phyloP scores from a whole-genome alignment of 2,329 filamentous ascomycete species.

The Bretziella fagacearum region DNA sequence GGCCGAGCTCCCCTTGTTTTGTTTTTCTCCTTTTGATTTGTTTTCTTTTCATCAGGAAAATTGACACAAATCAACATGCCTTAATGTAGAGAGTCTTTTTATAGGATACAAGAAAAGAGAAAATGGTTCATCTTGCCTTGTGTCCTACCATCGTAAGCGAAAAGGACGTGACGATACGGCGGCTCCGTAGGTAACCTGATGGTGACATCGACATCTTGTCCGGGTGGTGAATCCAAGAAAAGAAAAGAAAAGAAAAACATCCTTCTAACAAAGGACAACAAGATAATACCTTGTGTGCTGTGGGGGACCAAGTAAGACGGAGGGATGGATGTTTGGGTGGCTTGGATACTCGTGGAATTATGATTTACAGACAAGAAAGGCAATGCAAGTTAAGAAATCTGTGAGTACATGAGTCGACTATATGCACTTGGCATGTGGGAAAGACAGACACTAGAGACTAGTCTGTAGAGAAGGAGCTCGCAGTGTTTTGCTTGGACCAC shows the following conservation, averaged over 20 bases:
- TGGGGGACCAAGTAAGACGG: no score
- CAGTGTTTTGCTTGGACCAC: no score
- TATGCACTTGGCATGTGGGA: neutral
- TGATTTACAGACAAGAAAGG: neutral
- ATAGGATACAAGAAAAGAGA: neutral
- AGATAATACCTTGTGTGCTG: no score
- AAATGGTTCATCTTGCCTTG: no score
- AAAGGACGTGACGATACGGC: neutral
- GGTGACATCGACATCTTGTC: neutral
- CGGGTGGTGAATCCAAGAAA: neutral
- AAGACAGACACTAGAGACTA: neutral
- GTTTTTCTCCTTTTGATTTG: neutral
- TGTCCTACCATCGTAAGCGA: neutral
- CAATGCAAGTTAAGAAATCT: neutral
- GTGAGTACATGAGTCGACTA: slow-evolving; percentile 1
- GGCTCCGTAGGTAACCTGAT: neutral
- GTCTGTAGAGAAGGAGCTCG: neutral
- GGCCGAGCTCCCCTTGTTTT: neutral
- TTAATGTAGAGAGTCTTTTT: no score
- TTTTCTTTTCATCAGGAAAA: slow-evolving; percentile 2
- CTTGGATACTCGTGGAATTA: neutral
- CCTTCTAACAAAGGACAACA: no score
- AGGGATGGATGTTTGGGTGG: neutral
- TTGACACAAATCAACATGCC: no score
- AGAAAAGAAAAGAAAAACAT: no score